Percentiles rank a stretch among this genome's conserved stretches.
phyloP scores from a whole-genome alignment of 164 flowering plant genomes.

The Dillenia turbinata region DNA sequence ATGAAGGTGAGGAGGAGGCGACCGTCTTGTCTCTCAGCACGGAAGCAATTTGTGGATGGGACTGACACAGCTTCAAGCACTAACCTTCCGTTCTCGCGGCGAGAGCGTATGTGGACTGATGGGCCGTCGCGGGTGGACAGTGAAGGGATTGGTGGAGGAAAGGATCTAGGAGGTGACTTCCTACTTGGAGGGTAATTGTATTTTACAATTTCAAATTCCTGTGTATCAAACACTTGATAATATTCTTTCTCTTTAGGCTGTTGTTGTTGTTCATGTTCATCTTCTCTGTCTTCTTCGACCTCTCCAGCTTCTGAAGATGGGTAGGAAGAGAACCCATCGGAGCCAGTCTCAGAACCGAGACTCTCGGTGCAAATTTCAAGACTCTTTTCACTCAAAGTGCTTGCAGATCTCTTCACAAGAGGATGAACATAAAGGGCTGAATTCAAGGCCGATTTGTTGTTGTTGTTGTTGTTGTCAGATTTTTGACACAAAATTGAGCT shows the following conservation, averaged over 20 bases:
- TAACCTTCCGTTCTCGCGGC: slow-evolving; percentile 53
- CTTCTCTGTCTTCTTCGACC: slow-evolving; percentile 23
- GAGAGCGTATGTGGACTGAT: slow-evolving; percentile 42
- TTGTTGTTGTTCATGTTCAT: slow-evolving; percentile 5
- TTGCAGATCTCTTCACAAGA: slow-evolving; percentile 41
- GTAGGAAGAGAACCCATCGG: slow-evolving; percentile 54
- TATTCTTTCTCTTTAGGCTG: not conserved
- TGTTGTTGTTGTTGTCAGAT: slow-evolving; percentile 6
- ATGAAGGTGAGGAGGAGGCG: slow-evolving; percentile 54
- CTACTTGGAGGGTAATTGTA: slow-evolving; percentile 12
- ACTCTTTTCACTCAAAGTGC: slow-evolving; percentile 57
- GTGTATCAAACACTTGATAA: not conserved
- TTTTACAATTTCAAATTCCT: slow-evolving; percentile 15
- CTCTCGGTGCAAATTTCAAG: slow-evolving; percentile 88
- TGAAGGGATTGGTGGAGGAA: slow-evolving; percentile 75
- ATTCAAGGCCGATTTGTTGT: not conserved
- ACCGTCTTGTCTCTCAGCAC: slow-evolving; percentile 58
- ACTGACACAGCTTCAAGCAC: slow-evolving; percentile 66
- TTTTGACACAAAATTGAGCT: slow-evolving; percentile 41
- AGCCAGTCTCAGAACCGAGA: slow-evolving; percentile 92
- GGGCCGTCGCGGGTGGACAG: slow-evolving; percentile 39
- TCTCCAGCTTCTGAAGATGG: slow-evolving; percentile 39
- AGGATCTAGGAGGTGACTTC: slow-evolving; percentile 22
- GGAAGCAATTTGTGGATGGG: slow-evolving; percentile 37
- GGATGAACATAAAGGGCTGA: slow-evolving; percentile 65